Evolutionary conservation across 805 yeast genomes (phyloP), one percentile per base, ranked within the genome.

Genomic region (Blastobotrys americana): DNA sequence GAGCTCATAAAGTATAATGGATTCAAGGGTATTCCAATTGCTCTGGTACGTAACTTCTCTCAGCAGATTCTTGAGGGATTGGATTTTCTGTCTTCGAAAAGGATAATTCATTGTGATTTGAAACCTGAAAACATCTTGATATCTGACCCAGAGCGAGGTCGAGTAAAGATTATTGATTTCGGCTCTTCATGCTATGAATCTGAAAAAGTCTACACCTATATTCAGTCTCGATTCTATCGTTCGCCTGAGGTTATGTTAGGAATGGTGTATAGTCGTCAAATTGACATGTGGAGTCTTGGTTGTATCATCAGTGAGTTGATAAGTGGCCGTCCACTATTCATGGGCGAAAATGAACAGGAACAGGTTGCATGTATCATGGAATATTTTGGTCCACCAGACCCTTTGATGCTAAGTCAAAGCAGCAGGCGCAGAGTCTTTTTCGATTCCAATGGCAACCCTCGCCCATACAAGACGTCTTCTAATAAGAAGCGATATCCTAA

Each of bases 231-330:
- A 57, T 93, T 88, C 64, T 89, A 89, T 66, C 76, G 97, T 55
- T 95, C 97, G 1, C 99, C 99, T 0, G 99, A 93, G 64, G 74
- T 93, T 48, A 84, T 93, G 59, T 80, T 93, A 44, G 98, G 98
- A 1, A 78, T 89, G 47, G 74, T 81, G 33, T 93, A 93, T 63
- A 78, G 94, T 3, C 82, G 94, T 2, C 85, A 88, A 58, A 90
- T 93, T 47, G 99, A 93, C 64, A 83, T 89, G 57, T 93, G 99
- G 99, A 96, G 97, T 15, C 70, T 90, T 48, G 99, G 97, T 1
- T 90, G 98, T 69, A 96, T 93, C 28, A 68, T 93, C 48, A 96
- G 97, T 10, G 98, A 93, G 66, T 81, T 93, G 85, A 73, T 83
- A 45, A 74, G 88, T 50, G 97, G 97, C 13, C 81, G 78, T 60